A percentile compares a stretch with the other conserved stretches of the same genome.
phyloP scores from a whole-genome alignment of 1,284 basidiomycete species.

The Austroboletus novae-zelandiae region DNA sequence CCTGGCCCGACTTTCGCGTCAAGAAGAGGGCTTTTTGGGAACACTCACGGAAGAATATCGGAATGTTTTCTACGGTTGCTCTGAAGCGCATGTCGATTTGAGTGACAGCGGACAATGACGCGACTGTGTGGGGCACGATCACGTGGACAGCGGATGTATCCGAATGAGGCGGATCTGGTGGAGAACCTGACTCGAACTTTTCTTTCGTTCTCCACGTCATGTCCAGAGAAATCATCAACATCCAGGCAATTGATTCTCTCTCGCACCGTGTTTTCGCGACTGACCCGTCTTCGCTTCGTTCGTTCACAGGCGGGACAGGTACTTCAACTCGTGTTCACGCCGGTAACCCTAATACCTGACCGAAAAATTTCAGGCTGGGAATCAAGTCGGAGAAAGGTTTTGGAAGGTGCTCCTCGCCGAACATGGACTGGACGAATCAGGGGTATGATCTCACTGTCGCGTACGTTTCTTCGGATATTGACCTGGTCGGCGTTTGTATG shows the following conservation, averaged over 20 bases:
- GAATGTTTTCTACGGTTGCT: constrained; percentile 58
- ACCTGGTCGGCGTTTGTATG: constrained; percentile 9
- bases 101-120: background rate
- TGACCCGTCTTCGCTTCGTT: constrained; percentile 7
- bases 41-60: constrained; percentile 55
- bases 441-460: constrained; percentile 45
- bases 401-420: constrained; percentile 80
- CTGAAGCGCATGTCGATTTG: constrained; percentile 60
- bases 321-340: constrained; percentile 11
- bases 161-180: constrained; percentile 8
- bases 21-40: background rate
- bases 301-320: constrained; percentile 58
- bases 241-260: constrained; percentile 47
- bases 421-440: constrained; percentile 70
- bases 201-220: constrained; percentile 30
- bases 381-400: constrained; percentile 77
- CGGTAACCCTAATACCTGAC: constrained; percentile 16
- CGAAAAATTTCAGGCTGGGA: constrained; percentile 52
- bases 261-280: background rate
- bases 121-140: constrained; percentile 17
- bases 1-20: constrained; percentile 38
- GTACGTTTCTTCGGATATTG: constrained; percentile 26
- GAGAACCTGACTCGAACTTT: background rate
- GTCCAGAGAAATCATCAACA: constrained; percentile 63
- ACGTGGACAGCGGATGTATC: constrained; percentile 21